phyloP scores from a whole-genome alignment of 2,329 filamentous ascomycete species.

The Exophiala phaeomuriformis region DNA sequence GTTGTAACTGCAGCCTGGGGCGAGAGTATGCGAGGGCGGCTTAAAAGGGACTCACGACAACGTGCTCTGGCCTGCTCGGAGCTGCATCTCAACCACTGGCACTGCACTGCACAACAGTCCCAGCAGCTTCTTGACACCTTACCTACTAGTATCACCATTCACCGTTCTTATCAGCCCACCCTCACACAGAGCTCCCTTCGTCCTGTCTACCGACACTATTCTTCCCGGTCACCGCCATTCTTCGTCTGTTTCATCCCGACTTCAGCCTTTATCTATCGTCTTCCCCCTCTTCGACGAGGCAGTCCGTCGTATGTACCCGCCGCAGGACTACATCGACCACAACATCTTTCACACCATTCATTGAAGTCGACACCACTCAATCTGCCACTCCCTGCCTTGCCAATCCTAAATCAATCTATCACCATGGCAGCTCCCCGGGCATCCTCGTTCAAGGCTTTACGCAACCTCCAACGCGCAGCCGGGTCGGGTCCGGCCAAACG shows the following conservation, averaged over 20 bases:
- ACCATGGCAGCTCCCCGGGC: constrained; percentile 42
- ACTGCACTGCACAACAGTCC: too few relatives aligned
- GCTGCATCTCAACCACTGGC: neutral
- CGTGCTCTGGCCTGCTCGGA: neutral
- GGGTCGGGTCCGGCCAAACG: constrained; percentile 38
- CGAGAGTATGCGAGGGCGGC: neutral
- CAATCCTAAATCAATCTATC: neutral
- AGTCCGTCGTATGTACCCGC: constrained; percentile 22
- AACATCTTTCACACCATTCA: constrained; percentile 26
- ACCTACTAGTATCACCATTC: neutral
- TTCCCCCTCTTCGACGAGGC: neutral
- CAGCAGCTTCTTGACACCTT: too few relatives aligned
- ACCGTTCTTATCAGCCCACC: neutral
- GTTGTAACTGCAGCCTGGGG: neutral
- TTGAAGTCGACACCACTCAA: constrained; percentile 5
- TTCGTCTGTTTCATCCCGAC: neutral
- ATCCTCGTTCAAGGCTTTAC: constrained; percentile 40
- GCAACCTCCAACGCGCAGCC: constrained; percentile 33
- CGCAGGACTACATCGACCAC: constrained; percentile 28
- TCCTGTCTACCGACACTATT: neutral
- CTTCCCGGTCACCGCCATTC: neutral
- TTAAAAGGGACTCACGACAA: neutral
- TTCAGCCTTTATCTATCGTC: neutral
- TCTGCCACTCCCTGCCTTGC: neutral
- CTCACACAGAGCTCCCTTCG: neutral